These are phyloP conservation scores for Vitis labrusca DNA, from an alignment of 164 flowering plant species.

Conservation along the genomic window DNA sequence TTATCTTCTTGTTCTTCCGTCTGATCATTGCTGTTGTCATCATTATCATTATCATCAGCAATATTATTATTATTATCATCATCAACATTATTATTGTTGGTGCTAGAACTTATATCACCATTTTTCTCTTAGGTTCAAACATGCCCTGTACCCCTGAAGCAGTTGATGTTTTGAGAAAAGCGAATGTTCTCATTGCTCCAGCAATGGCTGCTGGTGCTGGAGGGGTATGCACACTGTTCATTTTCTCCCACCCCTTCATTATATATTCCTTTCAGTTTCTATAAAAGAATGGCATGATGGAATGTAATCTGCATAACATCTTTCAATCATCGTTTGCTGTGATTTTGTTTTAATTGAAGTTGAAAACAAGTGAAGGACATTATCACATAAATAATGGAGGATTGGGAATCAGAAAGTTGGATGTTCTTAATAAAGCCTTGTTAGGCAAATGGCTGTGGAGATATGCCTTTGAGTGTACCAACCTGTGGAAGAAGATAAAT, in stretches of 20 bases:
- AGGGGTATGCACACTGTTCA: conserved; percentile 58
- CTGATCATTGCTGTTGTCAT: conserved; percentile 1
- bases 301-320: neutral
- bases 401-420: too few species aligned
- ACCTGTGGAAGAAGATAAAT: too few species aligned
- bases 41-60: neutral
- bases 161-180: conserved; percentile 82
- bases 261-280: neutral
- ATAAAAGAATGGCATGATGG: neutral
- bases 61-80: too few species aligned
- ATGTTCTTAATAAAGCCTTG: too few species aligned
- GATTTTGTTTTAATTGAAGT: neutral
- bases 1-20: neutral
- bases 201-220: conserved; percentile 98
- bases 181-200: conserved; percentile 90
- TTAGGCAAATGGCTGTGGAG: too few species aligned
- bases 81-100: too few species aligned
- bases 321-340: neutral
- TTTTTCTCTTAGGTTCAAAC: conserved; percentile 64
- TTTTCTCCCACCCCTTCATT: neutral
- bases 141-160: conserved; percentile 99
- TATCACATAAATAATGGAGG: too few species aligned
- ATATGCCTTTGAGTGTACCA: too few species aligned
- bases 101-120: too few species aligned
- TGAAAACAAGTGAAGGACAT: neutral